phyloP scores from a whole-genome alignment of 2,329 filamentous ascomycete genomes.

The Camillea tinctor region DNA sequence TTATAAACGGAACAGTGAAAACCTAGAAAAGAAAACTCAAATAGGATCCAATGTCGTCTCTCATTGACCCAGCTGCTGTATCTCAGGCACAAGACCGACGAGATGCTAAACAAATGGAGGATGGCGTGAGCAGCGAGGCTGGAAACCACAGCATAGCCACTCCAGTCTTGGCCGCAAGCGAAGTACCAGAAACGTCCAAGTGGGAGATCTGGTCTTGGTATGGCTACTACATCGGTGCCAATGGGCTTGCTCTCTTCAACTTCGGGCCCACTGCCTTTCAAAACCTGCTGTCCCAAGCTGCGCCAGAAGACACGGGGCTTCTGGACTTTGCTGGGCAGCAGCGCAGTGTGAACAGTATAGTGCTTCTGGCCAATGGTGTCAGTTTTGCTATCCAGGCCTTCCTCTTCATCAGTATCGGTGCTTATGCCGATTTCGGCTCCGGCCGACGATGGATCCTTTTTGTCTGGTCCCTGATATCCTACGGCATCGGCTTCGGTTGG shows the following conservation, averaged over 20 bases:
- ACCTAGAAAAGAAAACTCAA: too few species aligned
- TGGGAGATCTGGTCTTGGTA: conserved; percentile 59
- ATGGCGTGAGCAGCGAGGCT: conserved; percentile 2
- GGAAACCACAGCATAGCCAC: conserved; percentile 8
- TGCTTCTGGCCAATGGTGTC: conserved; percentile 65
- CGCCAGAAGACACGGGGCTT: conserved; percentile 49
- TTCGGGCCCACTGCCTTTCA: conserved; percentile 65
- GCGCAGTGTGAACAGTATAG: conserved; percentile 63
- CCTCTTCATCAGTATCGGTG: conserved; percentile 51
- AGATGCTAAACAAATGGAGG: conserved; percentile 2
- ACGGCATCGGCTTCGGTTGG: conserved; percentile 65
- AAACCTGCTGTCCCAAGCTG: conserved; percentile 61
- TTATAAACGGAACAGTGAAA: too few species aligned
- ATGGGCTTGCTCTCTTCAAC: conserved; percentile 62
- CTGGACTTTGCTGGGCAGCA: conserved; percentile 55
- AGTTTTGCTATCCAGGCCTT: conserved; percentile 66
- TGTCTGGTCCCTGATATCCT: conserved; percentile 59
- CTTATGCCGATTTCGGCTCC: conserved; percentile 62
- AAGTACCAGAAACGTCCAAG: conserved; percentile 39
- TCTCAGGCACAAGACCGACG: conserved; percentile 6
- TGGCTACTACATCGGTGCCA: conserved; percentile 64
- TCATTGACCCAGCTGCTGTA: conserved; percentile 10
- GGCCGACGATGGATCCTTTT: conserved; percentile 64
- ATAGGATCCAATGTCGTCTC: conserved; percentile 13
- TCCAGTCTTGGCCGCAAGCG: conserved; percentile 15